phyloP scores from a whole-genome alignment of 2,329 filamentous ascomycete genomes.

The Aspergillus persii region DNA sequence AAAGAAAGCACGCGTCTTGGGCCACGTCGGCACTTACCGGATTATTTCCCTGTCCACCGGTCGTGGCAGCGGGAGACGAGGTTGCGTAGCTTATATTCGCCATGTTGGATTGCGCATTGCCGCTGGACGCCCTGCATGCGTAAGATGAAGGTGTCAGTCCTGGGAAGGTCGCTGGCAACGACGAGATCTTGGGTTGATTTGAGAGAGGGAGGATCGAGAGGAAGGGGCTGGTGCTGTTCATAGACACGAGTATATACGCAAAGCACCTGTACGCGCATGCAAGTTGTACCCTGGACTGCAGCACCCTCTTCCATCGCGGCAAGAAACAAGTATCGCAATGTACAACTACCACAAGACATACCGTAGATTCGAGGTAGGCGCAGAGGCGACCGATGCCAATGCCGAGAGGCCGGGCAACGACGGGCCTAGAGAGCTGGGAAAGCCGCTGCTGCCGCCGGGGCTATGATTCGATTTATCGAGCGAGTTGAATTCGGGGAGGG shows the following conservation, averaged over 20 bases:
- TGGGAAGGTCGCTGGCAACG: not conserved
- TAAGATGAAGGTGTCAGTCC: slow-evolving; percentile 24
- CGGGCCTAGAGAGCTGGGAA: slow-evolving; percentile 35
- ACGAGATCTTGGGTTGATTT: not conserved
- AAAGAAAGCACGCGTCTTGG: not conserved
- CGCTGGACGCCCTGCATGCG: slow-evolving; percentile 31
- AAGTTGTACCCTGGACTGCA: not conserved
- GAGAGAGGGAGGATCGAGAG: not conserved
- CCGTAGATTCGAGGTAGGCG: slow-evolving; percentile 52
- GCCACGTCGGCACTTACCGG: slow-evolving; percentile 35
- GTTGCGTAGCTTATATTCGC: slow-evolving; percentile 61
- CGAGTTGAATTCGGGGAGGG: slow-evolving; percentile 29
- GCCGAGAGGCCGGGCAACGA: slow-evolving; percentile 59
- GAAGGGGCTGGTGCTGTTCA: not conserved
- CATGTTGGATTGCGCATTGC: slow-evolving; percentile 53
- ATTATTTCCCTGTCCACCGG: slow-evolving; percentile 58
- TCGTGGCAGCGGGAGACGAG: slow-evolving; percentile 63
- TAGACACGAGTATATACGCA: not conserved
- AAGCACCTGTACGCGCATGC: not conserved
- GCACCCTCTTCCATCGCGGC: not conserved
- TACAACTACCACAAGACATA: slow-evolving; percentile 31
- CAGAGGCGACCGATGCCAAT: slow-evolving; percentile 58
- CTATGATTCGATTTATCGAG: slow-evolving; percentile 28
- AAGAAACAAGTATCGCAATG: not conserved
- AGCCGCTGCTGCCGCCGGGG: slow-evolving; percentile 24